Percentiles rank a stretch among this genome's conserved stretches.
Evolutionary conservation across 148 eudicot genomes (phyloP).

Genomic region (Rhododendron vialii): DNA sequence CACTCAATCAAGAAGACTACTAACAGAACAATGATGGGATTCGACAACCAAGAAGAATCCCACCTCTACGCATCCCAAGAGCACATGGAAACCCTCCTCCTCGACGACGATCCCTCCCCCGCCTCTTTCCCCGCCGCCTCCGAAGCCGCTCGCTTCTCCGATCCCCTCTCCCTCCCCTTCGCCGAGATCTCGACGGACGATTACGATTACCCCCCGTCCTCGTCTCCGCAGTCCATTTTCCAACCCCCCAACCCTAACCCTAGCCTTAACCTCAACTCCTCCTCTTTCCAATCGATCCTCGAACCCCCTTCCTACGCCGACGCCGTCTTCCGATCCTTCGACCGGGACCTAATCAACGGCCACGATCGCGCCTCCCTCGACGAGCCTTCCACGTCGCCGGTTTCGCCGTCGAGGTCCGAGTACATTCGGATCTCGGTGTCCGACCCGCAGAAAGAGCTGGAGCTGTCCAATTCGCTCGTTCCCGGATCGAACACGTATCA

Average conservation of each 20-base stretch:
- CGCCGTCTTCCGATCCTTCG: slow-evolving; percentile 81
- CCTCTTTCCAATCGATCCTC: slow-evolving; percentile 57
- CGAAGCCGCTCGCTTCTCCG: not conserved
- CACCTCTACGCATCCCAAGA: slow-evolving; percentile 30
- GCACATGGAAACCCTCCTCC: slow-evolving; percentile 42
- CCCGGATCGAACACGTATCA: slow-evolving; percentile 56
- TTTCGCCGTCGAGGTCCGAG: slow-evolving; percentile 25
- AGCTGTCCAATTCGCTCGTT: slow-evolving; percentile 61
- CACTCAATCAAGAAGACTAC: not conserved
- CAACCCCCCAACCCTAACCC: slow-evolving; percentile 35
- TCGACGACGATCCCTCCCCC: slow-evolving; percentile 26
- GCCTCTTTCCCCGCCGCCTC: not conserved
- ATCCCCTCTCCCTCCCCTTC: slow-evolving; percentile 39
- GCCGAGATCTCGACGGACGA: slow-evolving; percentile 45
- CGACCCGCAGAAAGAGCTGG: slow-evolving; percentile 73
- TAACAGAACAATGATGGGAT: slow-evolving; percentile 32
- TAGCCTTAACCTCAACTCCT: slow-evolving; percentile 25
- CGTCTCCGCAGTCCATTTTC: slow-evolving; percentile 17
- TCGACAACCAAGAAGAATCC: slow-evolving; percentile 40
- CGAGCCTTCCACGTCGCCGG: slow-evolving; percentile 14
- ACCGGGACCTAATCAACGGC: slow-evolving; percentile 44
- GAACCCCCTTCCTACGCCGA: slow-evolving; percentile 97
- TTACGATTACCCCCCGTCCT: slow-evolving; percentile 23
- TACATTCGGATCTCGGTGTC: slow-evolving; percentile 65
- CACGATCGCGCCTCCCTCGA: slow-evolving; percentile 22